A percentile compares a stretch with the other conserved stretches of the same genome.
Evolutionary conservation across 495 filamentous ascomycete genomes (phyloP).

Genomic region (Penicillium antarcticum): DNA sequence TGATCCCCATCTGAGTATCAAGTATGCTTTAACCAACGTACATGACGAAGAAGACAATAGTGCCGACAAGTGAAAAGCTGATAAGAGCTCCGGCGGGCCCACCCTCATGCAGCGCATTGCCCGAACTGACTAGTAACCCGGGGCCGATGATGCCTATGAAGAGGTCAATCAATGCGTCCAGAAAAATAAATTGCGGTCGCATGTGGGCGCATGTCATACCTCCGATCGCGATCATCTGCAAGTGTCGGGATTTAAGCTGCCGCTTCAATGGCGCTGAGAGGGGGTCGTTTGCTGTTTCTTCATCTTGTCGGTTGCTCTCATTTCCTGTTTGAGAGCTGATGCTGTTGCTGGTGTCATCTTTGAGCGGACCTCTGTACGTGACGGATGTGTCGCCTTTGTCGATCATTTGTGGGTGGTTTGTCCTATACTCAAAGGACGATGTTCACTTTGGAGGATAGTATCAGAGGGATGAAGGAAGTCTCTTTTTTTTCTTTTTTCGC

Average conservation of each 20-base stretch:
- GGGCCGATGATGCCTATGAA: conserved; percentile 46
- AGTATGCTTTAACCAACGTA: conserved; percentile 1
- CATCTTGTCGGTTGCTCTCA: neutral
- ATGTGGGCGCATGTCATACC: conserved; percentile 8
- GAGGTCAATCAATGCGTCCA: conserved; percentile 11
- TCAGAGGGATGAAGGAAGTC: too few species aligned
- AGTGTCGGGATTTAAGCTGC: conserved; percentile 61
- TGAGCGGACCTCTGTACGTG: conserved; percentile 4
- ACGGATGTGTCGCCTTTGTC: conserved; percentile 7
- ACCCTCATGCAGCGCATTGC: conserved; percentile 56
- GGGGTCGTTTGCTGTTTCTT: conserved; percentile 16
- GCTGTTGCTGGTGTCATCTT: neutral
- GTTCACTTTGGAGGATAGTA: neutral
- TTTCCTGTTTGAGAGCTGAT: neutral
- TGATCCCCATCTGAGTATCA: too few species aligned
- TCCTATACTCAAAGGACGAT: neutral
- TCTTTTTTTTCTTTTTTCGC: too few species aligned
- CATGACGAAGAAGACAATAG: conserved; percentile 65
- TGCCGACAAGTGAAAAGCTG: conserved; percentile 57
- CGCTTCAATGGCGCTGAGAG: conserved; percentile 37
- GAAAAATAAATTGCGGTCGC: conserved; percentile 24
- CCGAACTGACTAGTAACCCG: conserved; percentile 51
- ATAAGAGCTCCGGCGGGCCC: conserved; percentile 63
- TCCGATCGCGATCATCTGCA: conserved; percentile 71
- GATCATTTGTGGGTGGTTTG: conserved; percentile 3